These are phyloP conservation scores for Effrenium voratum DNA, from an alignment of 73 alveolate species.

Conservation along the genomic window DNA sequence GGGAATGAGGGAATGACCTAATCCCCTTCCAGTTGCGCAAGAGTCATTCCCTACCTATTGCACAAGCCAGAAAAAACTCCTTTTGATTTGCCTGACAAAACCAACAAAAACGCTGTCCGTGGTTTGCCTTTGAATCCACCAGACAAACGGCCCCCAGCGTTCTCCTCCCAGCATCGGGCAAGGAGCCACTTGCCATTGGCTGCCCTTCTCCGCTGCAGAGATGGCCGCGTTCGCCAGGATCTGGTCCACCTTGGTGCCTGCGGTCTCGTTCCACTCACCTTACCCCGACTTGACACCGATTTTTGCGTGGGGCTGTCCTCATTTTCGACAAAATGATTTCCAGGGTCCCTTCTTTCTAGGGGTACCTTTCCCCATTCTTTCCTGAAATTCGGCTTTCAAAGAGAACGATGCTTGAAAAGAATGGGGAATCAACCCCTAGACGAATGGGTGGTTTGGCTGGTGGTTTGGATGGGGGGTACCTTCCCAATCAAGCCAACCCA, in stretches of 20 bases:
- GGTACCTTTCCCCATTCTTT: not conserved
- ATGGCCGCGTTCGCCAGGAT: conserved; percentile 54
- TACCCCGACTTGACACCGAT: not conserved
- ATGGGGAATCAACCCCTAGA: not conserved
- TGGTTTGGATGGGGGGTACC: too few relatives aligned
- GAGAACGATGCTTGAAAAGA: not conserved
- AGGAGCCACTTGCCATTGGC: conserved; percentile 53
- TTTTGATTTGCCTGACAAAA: too few relatives aligned
- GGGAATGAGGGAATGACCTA: too few relatives aligned
- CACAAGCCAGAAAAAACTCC: not conserved
- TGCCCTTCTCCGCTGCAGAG: conserved; percentile 59
- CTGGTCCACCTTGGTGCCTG: not conserved
- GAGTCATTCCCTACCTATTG: too few relatives aligned
- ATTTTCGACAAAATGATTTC: not conserved
- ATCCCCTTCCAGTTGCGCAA: too few relatives aligned
- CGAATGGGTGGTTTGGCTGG: too few relatives aligned
- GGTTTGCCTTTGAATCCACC: too few relatives aligned
- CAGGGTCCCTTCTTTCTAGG: not conserved
- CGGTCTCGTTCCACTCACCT: not conserved
- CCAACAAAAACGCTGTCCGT: too few relatives aligned
- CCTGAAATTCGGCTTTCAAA: not conserved
- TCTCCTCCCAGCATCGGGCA: not conserved
- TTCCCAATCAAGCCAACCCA: too few relatives aligned
- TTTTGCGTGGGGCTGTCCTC: not conserved
- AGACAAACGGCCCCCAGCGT: not conserved